These are phyloP conservation scores for Populus alba DNA, from an alignment of 345 rosid species.

Conservation along the genomic window DNA sequence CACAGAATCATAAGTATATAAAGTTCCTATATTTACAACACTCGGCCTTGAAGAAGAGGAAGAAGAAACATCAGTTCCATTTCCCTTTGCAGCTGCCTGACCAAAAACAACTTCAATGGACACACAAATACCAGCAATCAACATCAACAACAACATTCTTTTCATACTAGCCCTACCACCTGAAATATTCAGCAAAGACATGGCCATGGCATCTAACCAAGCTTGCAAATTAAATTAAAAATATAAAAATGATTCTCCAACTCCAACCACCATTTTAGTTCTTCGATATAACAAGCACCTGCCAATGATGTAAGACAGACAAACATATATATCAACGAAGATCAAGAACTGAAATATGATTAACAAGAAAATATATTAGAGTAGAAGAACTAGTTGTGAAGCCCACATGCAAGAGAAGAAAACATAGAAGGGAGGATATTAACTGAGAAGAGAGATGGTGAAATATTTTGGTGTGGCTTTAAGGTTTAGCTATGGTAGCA, in stretches of 20 bases:
- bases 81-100: constrained; percentile 31
- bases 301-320: neutral
- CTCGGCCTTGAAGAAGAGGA: constrained; percentile 42
- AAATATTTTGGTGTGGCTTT: neutral
- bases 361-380: neutral
- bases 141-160: constrained; percentile 29
- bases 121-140: constrained; percentile 35
- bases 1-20: constrained; percentile 65
- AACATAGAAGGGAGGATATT: neutral
- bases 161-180: neutral
- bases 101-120: constrained; percentile 32
- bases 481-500: neutral
- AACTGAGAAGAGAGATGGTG: neutral
- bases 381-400: neutral
- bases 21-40: constrained; percentile 60
- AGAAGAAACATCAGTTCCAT: constrained; percentile 27
- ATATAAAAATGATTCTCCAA: neutral
- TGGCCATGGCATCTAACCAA: neutral
- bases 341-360: neutral
- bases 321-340: neutral
- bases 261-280: neutral
- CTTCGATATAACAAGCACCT: neutral
- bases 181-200: neutral
- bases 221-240: neutral
- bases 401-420: neutral